Evolutionary conservation across 805 yeast species (phyloP).

Genomic region (Starmerella stellata): DNA sequence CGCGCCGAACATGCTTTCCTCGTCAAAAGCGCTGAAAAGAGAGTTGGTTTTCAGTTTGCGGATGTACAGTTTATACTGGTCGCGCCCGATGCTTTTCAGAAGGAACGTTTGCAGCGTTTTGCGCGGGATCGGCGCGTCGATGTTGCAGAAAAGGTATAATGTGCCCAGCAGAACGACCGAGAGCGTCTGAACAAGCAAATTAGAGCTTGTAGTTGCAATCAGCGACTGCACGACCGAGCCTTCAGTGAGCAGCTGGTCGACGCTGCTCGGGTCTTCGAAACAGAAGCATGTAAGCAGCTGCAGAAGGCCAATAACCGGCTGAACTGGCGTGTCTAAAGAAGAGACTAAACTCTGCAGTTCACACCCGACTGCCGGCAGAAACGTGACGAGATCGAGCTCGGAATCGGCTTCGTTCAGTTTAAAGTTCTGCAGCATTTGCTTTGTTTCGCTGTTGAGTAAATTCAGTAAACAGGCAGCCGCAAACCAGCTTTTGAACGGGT

Average conservation of each 20-base stretch:
- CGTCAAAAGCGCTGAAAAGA: conserved; percentile 33
- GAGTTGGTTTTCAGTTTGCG: conserved; percentile 50
- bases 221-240: conserved; percentile 47
- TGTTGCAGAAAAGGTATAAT: conserved; percentile 55
- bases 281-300: conserved; percentile 60
- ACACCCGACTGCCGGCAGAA: conserved; percentile 63
- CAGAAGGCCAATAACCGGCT: conserved; percentile 47
- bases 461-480: conserved; percentile 47
- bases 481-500: conserved; percentile 82
- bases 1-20: conserved; percentile 29
- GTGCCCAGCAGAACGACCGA: conserved; percentile 54
- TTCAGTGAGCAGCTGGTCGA: conserved; percentile 55
- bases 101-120: conserved; percentile 42
- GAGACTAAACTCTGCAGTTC: conserved; percentile 47
- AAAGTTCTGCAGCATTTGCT: conserved; percentile 25
- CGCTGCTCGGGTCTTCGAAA: conserved; percentile 59
- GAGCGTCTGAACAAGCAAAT: conserved; percentile 52
- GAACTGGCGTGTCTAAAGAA: conserved; percentile 47
- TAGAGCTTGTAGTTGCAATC: conserved; percentile 42
- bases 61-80: conserved; percentile 55
- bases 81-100: conserved; percentile 58
- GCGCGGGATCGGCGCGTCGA: conserved; percentile 39
- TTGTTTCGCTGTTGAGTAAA: conserved; percentile 31
- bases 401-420: conserved; percentile 32
- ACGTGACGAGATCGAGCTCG: conserved; percentile 50